These are phyloP conservation scores for Penicillium dipodomyicola DNA, from an alignment of 495 filamentous ascomycete genomes.

Conservation along the genomic window DNA sequence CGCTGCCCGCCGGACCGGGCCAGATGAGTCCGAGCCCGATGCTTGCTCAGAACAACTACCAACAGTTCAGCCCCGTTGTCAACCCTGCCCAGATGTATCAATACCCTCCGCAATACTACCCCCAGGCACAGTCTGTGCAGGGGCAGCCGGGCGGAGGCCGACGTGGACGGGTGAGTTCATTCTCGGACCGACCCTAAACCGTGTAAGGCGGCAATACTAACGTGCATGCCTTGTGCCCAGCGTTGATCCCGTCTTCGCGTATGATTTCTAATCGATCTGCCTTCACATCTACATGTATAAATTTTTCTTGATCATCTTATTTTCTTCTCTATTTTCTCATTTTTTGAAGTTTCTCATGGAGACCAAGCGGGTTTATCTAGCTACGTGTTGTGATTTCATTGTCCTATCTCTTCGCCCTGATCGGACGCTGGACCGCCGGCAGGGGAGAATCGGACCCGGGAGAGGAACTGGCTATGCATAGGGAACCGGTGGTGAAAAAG, in stretches of 20 bases:
- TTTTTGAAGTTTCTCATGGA: slow-evolving; percentile 26
- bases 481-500: slow-evolving; percentile 14
- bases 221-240: slow-evolving; percentile 15
- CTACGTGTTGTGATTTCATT: slow-evolving; percentile 35
- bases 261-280: slow-evolving; percentile 36
- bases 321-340: slow-evolving; percentile 25
- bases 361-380: slow-evolving; percentile 36
- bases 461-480: slow-evolving; percentile 4
- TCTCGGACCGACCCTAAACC: slow-evolving; percentile 1
- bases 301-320: slow-evolving; percentile 17
- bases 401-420: slow-evolving; percentile 25
- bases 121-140: slow-evolving; percentile 45
- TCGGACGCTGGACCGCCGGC: slow-evolving; percentile 51
- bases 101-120: slow-evolving; percentile 51
- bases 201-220: neutral
- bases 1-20: slow-evolving; percentile 36
- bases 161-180: slow-evolving; percentile 49
- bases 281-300: slow-evolving; percentile 45
- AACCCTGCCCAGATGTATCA: slow-evolving; percentile 51
- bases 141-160: slow-evolving; percentile 48
- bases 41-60: slow-evolving; percentile 45
- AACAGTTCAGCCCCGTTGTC: slow-evolving; percentile 50
- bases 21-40: slow-evolving; percentile 44
- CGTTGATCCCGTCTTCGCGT: slow-evolving; percentile 30
- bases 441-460: slow-evolving; percentile 23